Base-by-base conservation (phyloP, 1,284 basidiomycete genomes). In the Tremellales sp. region DNA sequence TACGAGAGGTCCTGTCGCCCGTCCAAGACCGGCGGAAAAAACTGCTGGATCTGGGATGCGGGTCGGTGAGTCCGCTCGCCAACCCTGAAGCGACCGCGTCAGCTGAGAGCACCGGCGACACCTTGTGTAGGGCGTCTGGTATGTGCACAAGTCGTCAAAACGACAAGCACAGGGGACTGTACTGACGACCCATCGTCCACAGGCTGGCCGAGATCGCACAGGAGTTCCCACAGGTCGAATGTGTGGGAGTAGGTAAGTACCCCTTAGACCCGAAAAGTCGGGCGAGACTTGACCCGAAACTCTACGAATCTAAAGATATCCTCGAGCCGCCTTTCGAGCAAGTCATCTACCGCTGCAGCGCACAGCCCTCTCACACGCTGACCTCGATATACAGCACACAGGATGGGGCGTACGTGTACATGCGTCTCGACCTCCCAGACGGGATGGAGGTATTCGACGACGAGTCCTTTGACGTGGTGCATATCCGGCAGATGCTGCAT, bases 121-220 rank as follows among this genome's bases (percentile, higher is more conserved):
- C 32, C 18, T 24, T 29, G 5, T 14, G 12, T n/a, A 47, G 44
- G 40, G 40, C 12, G 40, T 44, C n/a, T 54, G 44, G 44, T 46
- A 31, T 9, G n/a, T n/a, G n/a, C n/a, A n/a, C n/a, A n/a, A n/a
- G n/a, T n/a, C n/a, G n/a, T n/a, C n/a, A n/a, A n/a, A n/a, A n/a
- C n/a, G n/a, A n/a, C n/a, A n/a, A n/a, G n/a, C n/a, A n/a, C n/a
- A n/a, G n/a, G n/a, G n/a, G n/a, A n/a, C n/a, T n/a, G n/a, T n/a
- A n/a, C n/a, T n/a, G n/a, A n/a, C n/a, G n/a, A n/a, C n/a, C n/a
- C n/a, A n/a, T n/a, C n/a, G n/a, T n/a, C n/a, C n/a, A n/a, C 45
- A 51, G 43, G 46, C 38, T 54, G 8, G 31, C 37, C n/a, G 56
- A 51, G 14, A 56, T 56, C 53, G 56, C 56, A 2, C 42, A 48